These are phyloP conservation scores for Microcyclospora pomicola DNA, from an alignment of 2,329 filamentous ascomycete species.

Conservation along the genomic window DNA sequence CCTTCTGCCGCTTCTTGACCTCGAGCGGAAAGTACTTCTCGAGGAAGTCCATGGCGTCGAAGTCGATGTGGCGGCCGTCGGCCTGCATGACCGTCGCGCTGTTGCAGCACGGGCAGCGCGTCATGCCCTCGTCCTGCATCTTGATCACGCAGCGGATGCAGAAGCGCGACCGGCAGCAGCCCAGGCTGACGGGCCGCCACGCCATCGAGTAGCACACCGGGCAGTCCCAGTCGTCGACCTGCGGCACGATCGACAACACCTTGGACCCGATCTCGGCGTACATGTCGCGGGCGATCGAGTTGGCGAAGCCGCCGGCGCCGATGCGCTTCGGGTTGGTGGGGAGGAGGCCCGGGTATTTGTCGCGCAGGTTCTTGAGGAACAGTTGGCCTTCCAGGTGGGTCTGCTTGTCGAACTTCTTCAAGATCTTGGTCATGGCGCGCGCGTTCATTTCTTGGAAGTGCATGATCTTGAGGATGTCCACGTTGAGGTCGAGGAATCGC, in stretches of 20 bases:
- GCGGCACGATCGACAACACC: constrained; percentile 60
- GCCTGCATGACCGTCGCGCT: constrained; percentile 57
- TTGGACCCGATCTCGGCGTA: constrained; percentile 61
- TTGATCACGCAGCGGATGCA: constrained; percentile 75
- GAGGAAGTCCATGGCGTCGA: constrained; percentile 52
- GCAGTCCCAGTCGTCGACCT: constrained; percentile 72
- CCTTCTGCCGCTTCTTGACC: constrained; percentile 41
- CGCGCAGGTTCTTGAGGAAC: constrained; percentile 14
- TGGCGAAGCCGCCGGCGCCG: constrained; percentile 46
- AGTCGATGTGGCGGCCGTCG: constrained; percentile 54
- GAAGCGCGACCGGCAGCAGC: constrained; percentile 58
- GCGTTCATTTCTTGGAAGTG: constrained; percentile 77
- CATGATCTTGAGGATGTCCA: constrained; percentile 61
- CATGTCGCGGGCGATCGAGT: constrained; percentile 58
- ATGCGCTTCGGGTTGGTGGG: constrained; percentile 32
- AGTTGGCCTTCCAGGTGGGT: constrained; percentile 50
- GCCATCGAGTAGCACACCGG: constrained; percentile 66
- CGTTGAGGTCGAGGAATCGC: constrained; percentile 60
- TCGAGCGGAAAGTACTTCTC: constrained; percentile 69
- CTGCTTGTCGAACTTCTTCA: constrained; percentile 87
- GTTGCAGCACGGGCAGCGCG: constrained; percentile 64
- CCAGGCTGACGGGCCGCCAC: constrained; percentile 67
- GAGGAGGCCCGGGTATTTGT: constrained; percentile 17
- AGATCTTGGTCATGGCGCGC: constrained; percentile 63
- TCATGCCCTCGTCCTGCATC: constrained; percentile 55